A percentile compares a stretch with the other conserved stretches of the same genome.
phyloP scores from a whole-genome alignment of 768 basidiomycete genomes.

The Lenzites betulinus region DNA sequence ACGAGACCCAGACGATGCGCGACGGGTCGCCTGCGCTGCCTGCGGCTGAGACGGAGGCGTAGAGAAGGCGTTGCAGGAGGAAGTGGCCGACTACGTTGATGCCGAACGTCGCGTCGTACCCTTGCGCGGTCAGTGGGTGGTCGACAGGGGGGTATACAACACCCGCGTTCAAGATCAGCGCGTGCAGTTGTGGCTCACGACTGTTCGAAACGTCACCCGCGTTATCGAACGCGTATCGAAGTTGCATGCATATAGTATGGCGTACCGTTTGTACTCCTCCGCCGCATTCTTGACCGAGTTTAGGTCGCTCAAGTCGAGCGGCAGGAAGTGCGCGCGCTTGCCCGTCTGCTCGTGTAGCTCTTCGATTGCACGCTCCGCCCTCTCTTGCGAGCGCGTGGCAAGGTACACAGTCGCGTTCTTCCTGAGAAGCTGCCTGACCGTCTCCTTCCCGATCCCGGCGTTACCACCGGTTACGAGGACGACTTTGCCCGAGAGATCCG shows the following conservation, averaged over 20 bases:
- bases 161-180: slow-evolving; percentile 54
- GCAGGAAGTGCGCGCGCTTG: slow-evolving; percentile 40
- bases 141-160: slow-evolving; percentile 44
- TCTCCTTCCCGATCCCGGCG: slow-evolving; percentile 59
- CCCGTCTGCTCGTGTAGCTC: slow-evolving; percentile 49
- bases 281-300: slow-evolving; percentile 38
- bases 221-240: too few species aligned
- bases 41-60: slow-evolving; percentile 42
- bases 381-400: slow-evolving; percentile 46
- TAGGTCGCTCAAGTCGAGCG: slow-evolving; percentile 45
- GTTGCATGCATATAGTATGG: too few species aligned
- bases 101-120: slow-evolving; percentile 57
- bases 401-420: slow-evolving; percentile 69
- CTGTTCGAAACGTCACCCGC: slow-evolving; percentile 23
- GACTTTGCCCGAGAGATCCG: slow-evolving; percentile 43
- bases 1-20: slow-evolving; percentile 49
- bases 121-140: slow-evolving; percentile 43
- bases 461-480: slow-evolving; percentile 40
- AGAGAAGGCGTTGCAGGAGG: slow-evolving; percentile 35
- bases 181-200: slow-evolving; percentile 47
- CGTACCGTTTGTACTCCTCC: slow-evolving; percentile 39
- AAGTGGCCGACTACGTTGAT: slow-evolving; percentile 51
- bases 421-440: slow-evolving; percentile 50
- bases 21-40: slow-evolving; percentile 50
- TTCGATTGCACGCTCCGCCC: slow-evolving; percentile 47